These are phyloP conservation scores for Carallia brachiata DNA, from an alignment of 345 rosid species.

Conservation along the genomic window DNA sequence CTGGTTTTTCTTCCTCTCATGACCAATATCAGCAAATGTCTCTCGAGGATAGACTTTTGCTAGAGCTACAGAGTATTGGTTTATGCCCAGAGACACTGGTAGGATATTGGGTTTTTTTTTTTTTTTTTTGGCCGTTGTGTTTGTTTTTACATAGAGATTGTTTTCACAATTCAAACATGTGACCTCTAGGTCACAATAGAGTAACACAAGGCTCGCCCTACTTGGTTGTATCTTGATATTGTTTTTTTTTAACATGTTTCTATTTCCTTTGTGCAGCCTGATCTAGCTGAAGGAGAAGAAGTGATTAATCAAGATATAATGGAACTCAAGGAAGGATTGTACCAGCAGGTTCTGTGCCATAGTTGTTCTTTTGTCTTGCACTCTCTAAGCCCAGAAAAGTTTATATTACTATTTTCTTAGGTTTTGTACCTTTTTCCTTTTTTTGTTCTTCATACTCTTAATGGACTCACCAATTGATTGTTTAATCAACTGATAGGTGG, in stretches of 20 bases:
- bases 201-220: too few species aligned
- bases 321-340: constrained; percentile 66
- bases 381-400: background rate
- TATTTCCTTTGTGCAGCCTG: constrained; percentile 62
- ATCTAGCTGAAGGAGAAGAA: constrained; percentile 73
- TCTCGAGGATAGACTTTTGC: constrained; percentile 39
- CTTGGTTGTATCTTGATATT: background rate
- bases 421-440: background rate
- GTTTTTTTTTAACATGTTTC: background rate
- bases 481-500: constrained; percentile 49
- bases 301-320: constrained; percentile 58
- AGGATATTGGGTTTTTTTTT: background rate
- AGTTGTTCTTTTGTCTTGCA: background rate
- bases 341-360: constrained; percentile 59
- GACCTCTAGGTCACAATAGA: too few species aligned
- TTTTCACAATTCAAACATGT: too few species aligned
- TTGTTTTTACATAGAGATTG: too few species aligned
- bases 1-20: constrained; percentile 25
- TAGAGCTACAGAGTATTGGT: constrained; percentile 57
- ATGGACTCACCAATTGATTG: background rate
- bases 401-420: background rate
- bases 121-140: background rate
- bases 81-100: constrained; percentile 50
- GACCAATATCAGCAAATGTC: constrained; percentile 36
- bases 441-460: background rate